phyloP scores from a whole-genome alignment of 2,329 filamentous ascomycete species.

The Colletotrichum tropicale region DNA sequence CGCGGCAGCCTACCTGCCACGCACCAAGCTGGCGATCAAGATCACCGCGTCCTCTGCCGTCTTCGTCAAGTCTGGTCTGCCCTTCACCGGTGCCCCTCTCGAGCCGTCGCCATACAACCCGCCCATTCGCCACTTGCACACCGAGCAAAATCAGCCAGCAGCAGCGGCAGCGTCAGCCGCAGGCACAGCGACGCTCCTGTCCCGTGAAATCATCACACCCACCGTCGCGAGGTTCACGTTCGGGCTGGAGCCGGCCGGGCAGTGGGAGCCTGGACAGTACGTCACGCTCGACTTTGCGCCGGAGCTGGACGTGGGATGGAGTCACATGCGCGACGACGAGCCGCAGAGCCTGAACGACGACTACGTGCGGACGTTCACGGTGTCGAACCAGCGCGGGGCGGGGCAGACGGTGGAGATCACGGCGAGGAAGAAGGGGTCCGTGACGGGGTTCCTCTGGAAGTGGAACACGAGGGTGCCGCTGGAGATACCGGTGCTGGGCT shows the following conservation, averaged over 20 bases:
- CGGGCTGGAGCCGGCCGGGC: conserved; percentile 31
- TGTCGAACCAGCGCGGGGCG: conserved; percentile 64
- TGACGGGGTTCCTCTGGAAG: conserved; percentile 68
- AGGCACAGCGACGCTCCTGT: conserved; percentile 57
- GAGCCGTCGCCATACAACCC: conserved; percentile 82
- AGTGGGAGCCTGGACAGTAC: conserved; percentile 76
- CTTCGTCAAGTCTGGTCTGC: conserved; percentile 68
- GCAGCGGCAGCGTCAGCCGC: neutral
- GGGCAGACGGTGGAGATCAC: conserved; percentile 68
- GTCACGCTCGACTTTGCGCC: conserved; percentile 74
- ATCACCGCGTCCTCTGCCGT: conserved; percentile 65
- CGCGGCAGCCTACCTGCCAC: conserved; percentile 67
- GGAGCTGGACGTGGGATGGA: conserved; percentile 75
- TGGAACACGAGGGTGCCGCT: conserved; percentile 58
- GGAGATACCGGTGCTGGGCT: conserved; percentile 72
- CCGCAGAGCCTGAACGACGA: conserved; percentile 84
- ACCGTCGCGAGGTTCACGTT: conserved; percentile 70
- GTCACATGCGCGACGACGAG: conserved; percentile 84
- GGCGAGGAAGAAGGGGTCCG: conserved; percentile 69
- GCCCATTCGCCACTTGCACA: conserved; percentile 65
- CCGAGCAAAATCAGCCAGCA: conserved; percentile 45
- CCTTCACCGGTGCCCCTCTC: conserved; percentile 66
- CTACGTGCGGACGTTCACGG: conserved; percentile 81
- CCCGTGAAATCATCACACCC: conserved; percentile 66
- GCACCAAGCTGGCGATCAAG: conserved; percentile 74